Conservation (phyloP, 148 eudicot species). For the Vaccinium macrocarpon region DNA sequence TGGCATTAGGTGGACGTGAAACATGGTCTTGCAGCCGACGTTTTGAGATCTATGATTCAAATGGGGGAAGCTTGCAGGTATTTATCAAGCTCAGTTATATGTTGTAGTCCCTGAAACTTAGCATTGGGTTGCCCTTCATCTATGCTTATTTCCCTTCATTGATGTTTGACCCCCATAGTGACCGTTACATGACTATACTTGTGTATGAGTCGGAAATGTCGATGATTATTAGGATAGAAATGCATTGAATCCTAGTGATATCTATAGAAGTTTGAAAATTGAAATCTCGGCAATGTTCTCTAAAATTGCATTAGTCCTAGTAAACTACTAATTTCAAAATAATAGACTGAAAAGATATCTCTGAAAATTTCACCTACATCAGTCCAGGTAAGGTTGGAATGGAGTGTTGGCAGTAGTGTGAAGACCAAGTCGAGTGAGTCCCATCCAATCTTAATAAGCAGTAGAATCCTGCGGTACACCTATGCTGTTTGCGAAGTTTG, state of each 20-base stretch:
- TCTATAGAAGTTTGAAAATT: background rate
- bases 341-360: background rate
- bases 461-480: background rate
- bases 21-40: conserved; percentile 74
- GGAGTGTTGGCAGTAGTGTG: background rate
- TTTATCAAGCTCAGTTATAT: background rate
- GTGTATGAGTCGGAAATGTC: background rate
- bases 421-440: background rate
- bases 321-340: background rate
- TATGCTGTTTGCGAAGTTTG: background rate
- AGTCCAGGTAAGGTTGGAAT: background rate
- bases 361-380: background rate
- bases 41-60: conserved; percentile 56
- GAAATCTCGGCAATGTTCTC: background rate
- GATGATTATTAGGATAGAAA: background rate
- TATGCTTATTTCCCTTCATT: background rate
- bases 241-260: background rate
- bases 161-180: background rate
- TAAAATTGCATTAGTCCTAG: background rate
- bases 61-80: conserved; percentile 79
- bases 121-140: background rate
- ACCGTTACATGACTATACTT: background rate
- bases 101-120: background rate
- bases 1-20: conserved; percentile 52
- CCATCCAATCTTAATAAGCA: background rate